Evolutionary conservation across 2,329 filamentous ascomycete species (phyloP).

Genomic region (Dendrostoma leiphaemia): DNA sequence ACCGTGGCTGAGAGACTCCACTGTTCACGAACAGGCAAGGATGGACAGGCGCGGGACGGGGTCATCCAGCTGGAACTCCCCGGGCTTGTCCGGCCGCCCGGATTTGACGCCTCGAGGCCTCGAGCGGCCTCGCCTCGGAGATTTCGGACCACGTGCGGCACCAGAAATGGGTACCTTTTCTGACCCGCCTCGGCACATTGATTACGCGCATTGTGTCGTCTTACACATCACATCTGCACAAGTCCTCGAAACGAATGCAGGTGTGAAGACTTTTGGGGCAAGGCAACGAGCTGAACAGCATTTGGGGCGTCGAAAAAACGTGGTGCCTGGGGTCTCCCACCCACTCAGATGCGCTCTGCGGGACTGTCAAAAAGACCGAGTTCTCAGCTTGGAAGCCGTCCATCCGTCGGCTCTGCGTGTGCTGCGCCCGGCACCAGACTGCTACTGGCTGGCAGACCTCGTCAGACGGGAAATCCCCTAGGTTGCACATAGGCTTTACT

Average conservation of each 20-base stretch:
- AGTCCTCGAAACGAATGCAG: background rate
- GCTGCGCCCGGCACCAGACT: constrained; percentile 1
- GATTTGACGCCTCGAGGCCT: background rate
- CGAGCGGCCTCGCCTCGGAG: too few species aligned
- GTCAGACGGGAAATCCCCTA: background rate
- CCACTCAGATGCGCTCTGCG: background rate
- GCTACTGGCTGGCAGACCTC: background rate
- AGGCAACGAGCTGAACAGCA: background rate
- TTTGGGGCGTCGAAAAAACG: constrained; percentile 13
- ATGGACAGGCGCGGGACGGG: background rate
- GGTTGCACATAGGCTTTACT: background rate
- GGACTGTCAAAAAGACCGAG: background rate
- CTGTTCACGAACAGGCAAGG: background rate
- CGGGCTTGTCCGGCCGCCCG: constrained; percentile 9
- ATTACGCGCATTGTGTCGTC: too few species aligned
- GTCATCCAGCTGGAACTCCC: background rate
- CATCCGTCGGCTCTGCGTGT: background rate
- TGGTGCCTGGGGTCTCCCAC: constrained; percentile 2
- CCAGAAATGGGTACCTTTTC: too few species aligned
- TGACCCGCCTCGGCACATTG: background rate
- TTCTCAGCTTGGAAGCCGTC: background rate
- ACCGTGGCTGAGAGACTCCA: constrained; percentile 15
- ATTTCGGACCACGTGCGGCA: too few species aligned
- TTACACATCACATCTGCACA: too few species aligned
- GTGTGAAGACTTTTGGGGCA: background rate